A percentile compares a stretch with the other conserved stretches of the same genome.
These are phyloP conservation scores for Panicum miliaceum DNA, from an alignment of 176 grass and related monocot species.

Conservation along the genomic window DNA sequence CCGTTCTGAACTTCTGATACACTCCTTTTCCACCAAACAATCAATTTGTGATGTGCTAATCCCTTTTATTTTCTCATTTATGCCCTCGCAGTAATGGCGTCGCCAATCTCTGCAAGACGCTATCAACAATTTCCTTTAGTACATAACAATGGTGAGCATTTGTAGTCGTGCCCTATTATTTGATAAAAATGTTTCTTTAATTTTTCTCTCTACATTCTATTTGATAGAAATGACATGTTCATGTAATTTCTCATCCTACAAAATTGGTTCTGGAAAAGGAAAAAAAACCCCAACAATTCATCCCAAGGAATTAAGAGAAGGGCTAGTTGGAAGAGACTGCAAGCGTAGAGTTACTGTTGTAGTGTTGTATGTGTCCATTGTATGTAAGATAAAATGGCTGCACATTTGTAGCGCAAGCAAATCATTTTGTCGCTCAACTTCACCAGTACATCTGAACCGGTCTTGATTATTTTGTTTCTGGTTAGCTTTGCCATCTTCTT, in stretches of 20 bases:
- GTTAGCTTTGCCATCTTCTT: not conserved
- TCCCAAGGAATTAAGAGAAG: not conserved
- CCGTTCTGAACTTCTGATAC: not conserved
- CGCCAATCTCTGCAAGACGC: not conserved
- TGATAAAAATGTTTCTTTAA: not conserved
- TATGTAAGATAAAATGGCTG: not conserved
- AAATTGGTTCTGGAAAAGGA: not conserved
- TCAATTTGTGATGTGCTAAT: not conserved
- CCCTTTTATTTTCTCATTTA: not conserved
- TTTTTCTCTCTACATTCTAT: not conserved
- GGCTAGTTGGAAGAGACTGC: not conserved
- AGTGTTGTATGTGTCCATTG: not conserved
- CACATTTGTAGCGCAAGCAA: not conserved
- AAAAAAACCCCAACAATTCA: not conserved
- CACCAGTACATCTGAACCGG: not conserved
- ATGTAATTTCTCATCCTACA: not conserved
- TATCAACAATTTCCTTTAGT: not conserved
- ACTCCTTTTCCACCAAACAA: not conserved
- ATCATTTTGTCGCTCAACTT: conserved; percentile 15
- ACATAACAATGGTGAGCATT: conserved; percentile 32
- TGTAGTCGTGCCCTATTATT: not conserved
- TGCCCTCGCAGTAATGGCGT: conserved; percentile 31
- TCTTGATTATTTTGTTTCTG: not conserved
- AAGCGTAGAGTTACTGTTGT: not conserved
- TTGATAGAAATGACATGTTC: not conserved